These are phyloP conservation scores for Pyrenochaeta sp. DNA, from an alignment of 2,329 filamentous ascomycete species.

Conservation along the genomic window DNA sequence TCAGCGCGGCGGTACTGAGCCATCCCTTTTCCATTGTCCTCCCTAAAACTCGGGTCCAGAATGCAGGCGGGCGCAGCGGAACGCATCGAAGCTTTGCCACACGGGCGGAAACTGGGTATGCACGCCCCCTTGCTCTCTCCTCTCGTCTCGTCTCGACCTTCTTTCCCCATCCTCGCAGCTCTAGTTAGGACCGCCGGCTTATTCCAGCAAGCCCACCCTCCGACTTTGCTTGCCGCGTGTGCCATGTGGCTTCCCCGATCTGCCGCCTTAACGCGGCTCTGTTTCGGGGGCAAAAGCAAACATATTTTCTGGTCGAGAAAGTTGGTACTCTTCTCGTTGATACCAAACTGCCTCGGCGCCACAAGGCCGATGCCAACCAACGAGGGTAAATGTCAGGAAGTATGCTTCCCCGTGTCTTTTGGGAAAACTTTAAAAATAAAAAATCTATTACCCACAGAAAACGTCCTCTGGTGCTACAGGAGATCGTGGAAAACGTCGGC, in stretches of 20 bases:
- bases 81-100: constrained; percentile 37
- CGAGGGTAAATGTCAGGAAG: background rate
- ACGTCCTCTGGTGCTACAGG: no score
- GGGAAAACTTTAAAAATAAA: no score
- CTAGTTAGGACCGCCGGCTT: constrained; percentile 14
- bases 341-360: no score
- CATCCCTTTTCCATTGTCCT: constrained; percentile 20
- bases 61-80: constrained; percentile 23
- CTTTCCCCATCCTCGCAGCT: no score
- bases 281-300: background rate
- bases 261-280: constrained; percentile 5
- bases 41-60: constrained; percentile 29
- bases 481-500: constrained; percentile 15
- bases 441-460: no score
- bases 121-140: constrained; percentile 7
- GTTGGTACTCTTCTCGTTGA: no score
- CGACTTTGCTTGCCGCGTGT: background rate
- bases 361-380: no score
- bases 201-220: no score
- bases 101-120: constrained; percentile 23
- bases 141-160: constrained; percentile 9
- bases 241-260: constrained; percentile 12
- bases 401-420: background rate
- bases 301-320: no score
- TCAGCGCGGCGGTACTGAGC: constrained; percentile 32